Conservation (phyloP, 2,329 filamentous ascomycete genomes). For the Diaporthe vaccinii region DNA sequence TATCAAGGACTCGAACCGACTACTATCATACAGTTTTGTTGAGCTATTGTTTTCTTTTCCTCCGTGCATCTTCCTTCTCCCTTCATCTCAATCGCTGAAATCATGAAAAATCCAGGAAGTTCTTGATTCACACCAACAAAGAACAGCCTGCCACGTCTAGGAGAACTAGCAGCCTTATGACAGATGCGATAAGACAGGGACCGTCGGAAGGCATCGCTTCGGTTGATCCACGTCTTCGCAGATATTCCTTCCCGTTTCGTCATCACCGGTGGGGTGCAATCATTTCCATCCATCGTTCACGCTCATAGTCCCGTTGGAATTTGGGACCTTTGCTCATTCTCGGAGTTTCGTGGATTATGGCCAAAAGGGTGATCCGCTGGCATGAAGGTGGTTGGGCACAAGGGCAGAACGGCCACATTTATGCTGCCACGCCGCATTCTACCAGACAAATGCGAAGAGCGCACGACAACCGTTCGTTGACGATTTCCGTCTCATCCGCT, state of each 20-base stretch:
- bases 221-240: background rate
- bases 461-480: conserved; percentile 36
- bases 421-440: conserved; percentile 1
- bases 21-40: conserved; percentile 18
- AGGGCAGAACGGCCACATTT: background rate
- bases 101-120: conserved; percentile 22
- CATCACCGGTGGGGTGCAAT: conserved; percentile 24
- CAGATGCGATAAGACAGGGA: background rate
- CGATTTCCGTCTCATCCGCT: background rate
- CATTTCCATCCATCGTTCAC: conserved; percentile 25
- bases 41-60: conserved; percentile 8
- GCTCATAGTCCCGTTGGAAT: conserved; percentile 20
- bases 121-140: conserved; percentile 29
- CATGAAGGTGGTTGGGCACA: background rate
- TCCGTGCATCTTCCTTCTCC: conserved; percentile 6
- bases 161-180: background rate
- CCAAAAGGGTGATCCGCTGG: conserved; percentile 10
- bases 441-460: conserved; percentile 19
- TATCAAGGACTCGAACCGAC: background rate
- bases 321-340: background rate
- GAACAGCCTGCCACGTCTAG: conserved; percentile 6
- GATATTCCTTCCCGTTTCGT: background rate
- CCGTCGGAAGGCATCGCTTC: background rate
- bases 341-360: conserved; percentile 6
- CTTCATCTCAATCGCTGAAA: conserved; percentile 20